Evolutionary conservation across 2,329 filamentous ascomycete genomes (phyloP).

Genomic region (Colletotrichum sojae): DNA sequence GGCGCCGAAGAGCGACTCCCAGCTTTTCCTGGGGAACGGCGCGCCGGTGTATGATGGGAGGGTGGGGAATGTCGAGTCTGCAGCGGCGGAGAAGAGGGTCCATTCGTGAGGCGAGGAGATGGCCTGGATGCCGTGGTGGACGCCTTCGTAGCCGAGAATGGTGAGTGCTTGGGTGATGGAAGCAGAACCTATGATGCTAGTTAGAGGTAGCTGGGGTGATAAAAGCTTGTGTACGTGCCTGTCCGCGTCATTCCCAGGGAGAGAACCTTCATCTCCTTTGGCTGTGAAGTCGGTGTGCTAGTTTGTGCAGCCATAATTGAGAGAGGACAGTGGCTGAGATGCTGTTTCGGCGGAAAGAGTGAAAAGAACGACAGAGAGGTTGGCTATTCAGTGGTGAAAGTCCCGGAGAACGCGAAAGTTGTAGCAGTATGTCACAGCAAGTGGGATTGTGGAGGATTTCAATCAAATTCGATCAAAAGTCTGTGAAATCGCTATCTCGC

Average conservation of each 20-base stretch:
- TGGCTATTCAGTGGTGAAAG: background rate
- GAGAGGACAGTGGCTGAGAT: background rate
- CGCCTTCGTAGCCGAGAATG: slow-evolving; percentile 50
- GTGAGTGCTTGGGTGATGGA: slow-evolving; percentile 52
- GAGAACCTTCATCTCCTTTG: slow-evolving; percentile 48
- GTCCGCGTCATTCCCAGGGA: slow-evolving; percentile 50
- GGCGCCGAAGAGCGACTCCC: slow-evolving; percentile 45
- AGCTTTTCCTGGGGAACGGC: slow-evolving; percentile 42
- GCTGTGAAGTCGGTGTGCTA: background rate
- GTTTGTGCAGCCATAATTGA: background rate
- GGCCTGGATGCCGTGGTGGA: slow-evolving; percentile 49
- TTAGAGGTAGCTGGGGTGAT: background rate
- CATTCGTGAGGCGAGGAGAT: slow-evolving; percentile 46
- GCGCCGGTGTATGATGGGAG: slow-evolving; percentile 43
- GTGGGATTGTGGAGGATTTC: slow-evolving; percentile 7
- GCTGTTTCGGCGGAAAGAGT: background rate
- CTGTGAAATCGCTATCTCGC: background rate
- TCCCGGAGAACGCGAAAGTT: background rate
- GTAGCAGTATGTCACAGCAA: background rate
- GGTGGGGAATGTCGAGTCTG: slow-evolving; percentile 48
- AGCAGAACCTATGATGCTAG: slow-evolving; percentile 39
- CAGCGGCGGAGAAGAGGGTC: slow-evolving; percentile 45
- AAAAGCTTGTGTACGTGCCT: slow-evolving; percentile 35
- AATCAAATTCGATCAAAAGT: background rate
- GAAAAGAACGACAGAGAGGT: background rate